Evolutionary conservation across 2,329 filamentous ascomycete species (phyloP).

Genomic region (Fusarium scirpi): DNA sequence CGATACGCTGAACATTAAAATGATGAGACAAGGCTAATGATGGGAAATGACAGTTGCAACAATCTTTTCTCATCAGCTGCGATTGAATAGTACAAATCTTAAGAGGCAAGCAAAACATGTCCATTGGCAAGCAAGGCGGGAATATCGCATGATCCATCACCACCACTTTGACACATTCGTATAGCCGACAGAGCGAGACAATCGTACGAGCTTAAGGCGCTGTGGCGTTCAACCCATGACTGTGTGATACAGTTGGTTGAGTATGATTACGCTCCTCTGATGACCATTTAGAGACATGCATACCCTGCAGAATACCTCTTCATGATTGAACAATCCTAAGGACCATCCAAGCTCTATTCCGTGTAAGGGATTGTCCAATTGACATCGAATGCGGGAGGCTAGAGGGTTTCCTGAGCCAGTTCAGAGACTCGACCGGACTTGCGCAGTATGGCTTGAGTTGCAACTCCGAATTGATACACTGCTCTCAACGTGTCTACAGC

Average conservation of each 20-base stretch:
- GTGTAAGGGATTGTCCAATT: no score
- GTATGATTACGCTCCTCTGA: not conserved
- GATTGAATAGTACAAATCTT: not conserved
- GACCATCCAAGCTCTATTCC: not conserved
- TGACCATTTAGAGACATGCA: not conserved
- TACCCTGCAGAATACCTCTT: not conserved
- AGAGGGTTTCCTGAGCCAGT: not conserved
- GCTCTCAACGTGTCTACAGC: not conserved
- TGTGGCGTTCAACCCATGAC: constrained; percentile 3
- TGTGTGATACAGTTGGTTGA: not conserved
- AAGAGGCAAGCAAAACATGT: not conserved
- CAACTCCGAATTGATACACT: not conserved
- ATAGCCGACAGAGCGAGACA: not conserved
- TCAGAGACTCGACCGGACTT: not conserved
- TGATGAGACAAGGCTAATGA: not conserved
- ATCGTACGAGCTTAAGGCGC: not conserved
- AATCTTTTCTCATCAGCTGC: no score
- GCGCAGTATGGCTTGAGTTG: not conserved
- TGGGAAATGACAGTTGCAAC: not conserved
- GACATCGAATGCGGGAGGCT: no score
- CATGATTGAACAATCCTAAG: not conserved
- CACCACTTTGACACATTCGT: not conserved
- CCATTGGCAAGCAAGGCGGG: not conserved
- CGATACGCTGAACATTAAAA: no score
- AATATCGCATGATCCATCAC: not conserved